Evolutionary conservation across 805 yeast species (phyloP).

Genomic region (Myxozyma neotropica): DNA sequence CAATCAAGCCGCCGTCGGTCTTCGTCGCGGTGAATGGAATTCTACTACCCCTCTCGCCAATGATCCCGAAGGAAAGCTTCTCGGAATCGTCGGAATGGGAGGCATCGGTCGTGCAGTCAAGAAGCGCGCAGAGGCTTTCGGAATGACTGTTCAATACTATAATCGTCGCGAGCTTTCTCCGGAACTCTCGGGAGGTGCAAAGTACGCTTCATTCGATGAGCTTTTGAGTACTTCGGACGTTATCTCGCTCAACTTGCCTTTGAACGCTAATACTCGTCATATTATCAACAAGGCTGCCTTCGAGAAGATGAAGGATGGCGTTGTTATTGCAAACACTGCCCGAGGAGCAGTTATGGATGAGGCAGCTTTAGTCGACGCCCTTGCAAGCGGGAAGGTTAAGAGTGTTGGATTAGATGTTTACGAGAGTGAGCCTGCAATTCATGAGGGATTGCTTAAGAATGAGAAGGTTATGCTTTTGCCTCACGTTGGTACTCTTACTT

Average conservation of each 20-base stretch:
- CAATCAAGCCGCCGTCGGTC: conserved; percentile 57
- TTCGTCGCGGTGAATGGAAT: conserved; percentile 66
- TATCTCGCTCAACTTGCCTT: conserved; percentile 74
- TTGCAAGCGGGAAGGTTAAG: conserved; percentile 57
- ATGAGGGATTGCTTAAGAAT: conserved; percentile 54
- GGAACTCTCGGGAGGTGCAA: conserved; percentile 69
- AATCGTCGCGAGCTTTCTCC: conserved; percentile 62
- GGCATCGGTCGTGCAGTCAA: conserved; percentile 86
- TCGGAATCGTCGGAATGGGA: conserved; percentile 86
- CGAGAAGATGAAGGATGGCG: conserved; percentile 74
- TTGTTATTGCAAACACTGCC: conserved; percentile 78
- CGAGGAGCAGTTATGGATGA: conserved; percentile 81
- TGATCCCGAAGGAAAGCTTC: conserved; percentile 73
- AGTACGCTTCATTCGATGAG: conserved; percentile 72
- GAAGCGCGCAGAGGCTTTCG: conserved; percentile 72
- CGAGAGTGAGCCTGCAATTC: conserved; percentile 63
- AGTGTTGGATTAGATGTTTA: conserved; percentile 67
- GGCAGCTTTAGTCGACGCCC: conserved; percentile 52
- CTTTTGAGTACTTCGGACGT: conserved; percentile 66
- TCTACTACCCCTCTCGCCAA: conserved; percentile 63
- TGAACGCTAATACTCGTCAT: conserved; percentile 72
- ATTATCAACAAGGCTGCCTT: conserved; percentile 63
- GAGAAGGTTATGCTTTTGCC: conserved; percentile 70
- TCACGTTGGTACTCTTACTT: conserved; percentile 83
- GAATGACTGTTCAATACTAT: conserved; percentile 73